Conservation (phyloP, 2,329 filamentous ascomycete genomes). For the Fusarium circinatum region DNA sequence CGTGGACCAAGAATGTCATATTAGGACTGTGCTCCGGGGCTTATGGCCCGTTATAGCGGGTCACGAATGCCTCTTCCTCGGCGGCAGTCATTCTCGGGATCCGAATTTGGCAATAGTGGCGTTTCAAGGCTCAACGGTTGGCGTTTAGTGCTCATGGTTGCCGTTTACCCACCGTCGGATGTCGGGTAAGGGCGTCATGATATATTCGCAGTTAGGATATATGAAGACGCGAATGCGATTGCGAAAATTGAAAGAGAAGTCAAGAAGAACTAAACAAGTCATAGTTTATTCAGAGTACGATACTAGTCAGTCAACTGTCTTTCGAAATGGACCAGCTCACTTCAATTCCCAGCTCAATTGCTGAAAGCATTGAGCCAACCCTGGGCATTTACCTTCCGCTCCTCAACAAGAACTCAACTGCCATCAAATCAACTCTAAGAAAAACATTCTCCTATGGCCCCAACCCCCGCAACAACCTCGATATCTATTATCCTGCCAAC, state of each 20-base stretch:
- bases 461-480: not conserved
- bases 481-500: not conserved
- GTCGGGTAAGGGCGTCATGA: not conserved
- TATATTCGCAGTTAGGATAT: not conserved
- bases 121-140: not conserved
- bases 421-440: not conserved
- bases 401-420: not conserved
- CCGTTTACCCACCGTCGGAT: not conserved
- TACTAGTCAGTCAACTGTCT: not conserved
- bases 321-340: not conserved
- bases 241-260: rapidly evolving
- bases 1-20: not conserved
- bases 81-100: not conserved
- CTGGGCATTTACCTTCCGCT: not conserved
- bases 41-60: not conserved
- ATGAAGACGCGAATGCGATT: not conserved
- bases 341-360: not conserved
- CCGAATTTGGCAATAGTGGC: not conserved
- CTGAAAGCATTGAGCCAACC: not conserved
- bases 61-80: not conserved
- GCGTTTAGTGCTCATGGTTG: not conserved
- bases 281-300: no score
- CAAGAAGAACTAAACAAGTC: not conserved
- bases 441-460: not conserved
- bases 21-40: not conserved